Conservation (phyloP, 2,329 filamentous ascomycete genomes). For the Aspergillus terreus region DNA sequence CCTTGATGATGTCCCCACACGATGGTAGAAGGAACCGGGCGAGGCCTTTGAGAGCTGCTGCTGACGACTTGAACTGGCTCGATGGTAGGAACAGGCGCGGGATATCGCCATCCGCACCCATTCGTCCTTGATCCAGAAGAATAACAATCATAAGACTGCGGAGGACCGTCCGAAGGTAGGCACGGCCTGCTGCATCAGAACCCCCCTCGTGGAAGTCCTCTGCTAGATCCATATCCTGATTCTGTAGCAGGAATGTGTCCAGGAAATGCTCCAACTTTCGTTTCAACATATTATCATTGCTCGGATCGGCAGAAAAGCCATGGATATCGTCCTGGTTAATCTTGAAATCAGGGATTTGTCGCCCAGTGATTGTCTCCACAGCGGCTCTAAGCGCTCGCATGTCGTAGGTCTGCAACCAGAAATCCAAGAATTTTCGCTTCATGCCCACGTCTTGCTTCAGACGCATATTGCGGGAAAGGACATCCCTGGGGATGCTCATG, state of each 20-base stretch:
- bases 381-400: slow-evolving; percentile 49
- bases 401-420: slow-evolving; percentile 59
- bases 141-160: slow-evolving; percentile 59
- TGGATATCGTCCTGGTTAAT: slow-evolving; percentile 6
- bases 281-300: slow-evolving; percentile 28
- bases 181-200: slow-evolving; percentile 43
- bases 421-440: slow-evolving; percentile 53
- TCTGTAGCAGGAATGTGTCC: slow-evolving; percentile 55
- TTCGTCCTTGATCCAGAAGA: slow-evolving; percentile 55
- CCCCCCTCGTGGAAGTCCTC: slow-evolving; percentile 27
- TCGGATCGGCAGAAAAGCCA: not conserved
- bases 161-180: slow-evolving; percentile 54
- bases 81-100: slow-evolving; percentile 48
- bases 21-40: slow-evolving; percentile 55
- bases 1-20: slow-evolving; percentile 54
- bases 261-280: slow-evolving; percentile 51
- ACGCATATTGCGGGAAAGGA: slow-evolving; percentile 43
- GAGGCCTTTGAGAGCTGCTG: slow-evolving; percentile 50
- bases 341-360: slow-evolving; percentile 37
- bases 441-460: slow-evolving; percentile 57
- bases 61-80: slow-evolving; percentile 56
- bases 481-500: slow-evolving; percentile 53
- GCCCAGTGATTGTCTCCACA: slow-evolving; percentile 58
- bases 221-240: slow-evolving; percentile 48
- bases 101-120: slow-evolving; percentile 25